Conservation (phyloP, 768 basidiomycete genomes). For the Kwoniella dejecticola region DNA sequence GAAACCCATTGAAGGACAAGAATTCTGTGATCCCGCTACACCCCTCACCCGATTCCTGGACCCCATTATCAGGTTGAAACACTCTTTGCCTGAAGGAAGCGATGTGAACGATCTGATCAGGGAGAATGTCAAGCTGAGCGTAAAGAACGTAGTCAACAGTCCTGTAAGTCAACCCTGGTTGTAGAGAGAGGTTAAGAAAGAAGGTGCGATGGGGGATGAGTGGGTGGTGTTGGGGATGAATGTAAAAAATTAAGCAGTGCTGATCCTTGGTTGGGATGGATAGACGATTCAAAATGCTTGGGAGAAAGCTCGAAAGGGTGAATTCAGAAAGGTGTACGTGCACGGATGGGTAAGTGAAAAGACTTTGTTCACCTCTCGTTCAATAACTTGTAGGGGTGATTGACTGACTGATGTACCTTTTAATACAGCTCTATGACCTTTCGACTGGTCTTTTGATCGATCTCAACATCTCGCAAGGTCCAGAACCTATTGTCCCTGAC, state of each 20-base stretch:
- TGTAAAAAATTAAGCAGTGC: not conserved
- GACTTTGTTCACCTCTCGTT: not conserved
- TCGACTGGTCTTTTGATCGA: conserved; percentile 43
- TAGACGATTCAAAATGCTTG: conserved; percentile 51
- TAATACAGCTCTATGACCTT: conserved; percentile 46
- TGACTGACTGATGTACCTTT: not conserved
- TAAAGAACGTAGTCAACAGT: conserved; percentile 52
- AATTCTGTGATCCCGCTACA: conserved; percentile 47
- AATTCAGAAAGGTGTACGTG: conserved; percentile 46
- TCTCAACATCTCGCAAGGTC: conserved; percentile 24
- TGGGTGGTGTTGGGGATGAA: no score
- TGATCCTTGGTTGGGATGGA: not conserved
- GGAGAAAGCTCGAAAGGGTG: conserved; percentile 35
- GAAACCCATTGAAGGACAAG: conserved; percentile 25
- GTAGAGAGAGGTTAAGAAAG: no score
- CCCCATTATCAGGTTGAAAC: conserved; percentile 65
- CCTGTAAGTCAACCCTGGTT: conserved; percentile 39
- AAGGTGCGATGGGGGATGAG: no score
- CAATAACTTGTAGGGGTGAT: no score
- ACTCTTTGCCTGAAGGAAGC: conserved; percentile 44
- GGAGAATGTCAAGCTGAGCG: conserved; percentile 51
- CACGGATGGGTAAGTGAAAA: conserved; percentile 50
- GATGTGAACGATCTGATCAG: conserved; percentile 49
- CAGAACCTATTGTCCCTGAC: conserved; percentile 13
- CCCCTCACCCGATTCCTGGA: conserved; percentile 72